phyloP scores from a whole-genome alignment of 2,329 filamentous ascomycete genomes.

The Penicillium hordei region DNA sequence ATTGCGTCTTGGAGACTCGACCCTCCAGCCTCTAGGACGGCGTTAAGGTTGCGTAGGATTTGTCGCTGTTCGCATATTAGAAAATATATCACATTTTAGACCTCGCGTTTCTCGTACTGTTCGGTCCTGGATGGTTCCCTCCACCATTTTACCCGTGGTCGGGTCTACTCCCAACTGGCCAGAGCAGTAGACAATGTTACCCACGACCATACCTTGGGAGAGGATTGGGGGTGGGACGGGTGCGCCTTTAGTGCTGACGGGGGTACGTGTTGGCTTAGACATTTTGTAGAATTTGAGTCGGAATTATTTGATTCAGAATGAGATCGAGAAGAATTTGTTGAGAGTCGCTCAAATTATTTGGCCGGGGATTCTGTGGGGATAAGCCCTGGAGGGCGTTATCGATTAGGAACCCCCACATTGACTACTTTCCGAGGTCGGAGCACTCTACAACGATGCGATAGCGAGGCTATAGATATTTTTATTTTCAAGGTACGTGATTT shows the following conservation, averaged over 20 bases:
- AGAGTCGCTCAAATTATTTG: not conserved
- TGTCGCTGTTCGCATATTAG: slow-evolving; percentile 42
- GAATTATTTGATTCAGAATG: not conserved
- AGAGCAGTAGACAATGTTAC: slow-evolving; percentile 66
- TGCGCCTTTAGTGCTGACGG: slow-evolving; percentile 46
- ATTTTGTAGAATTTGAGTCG: not conserved
- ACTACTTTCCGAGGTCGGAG: not conserved
- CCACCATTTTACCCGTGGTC: slow-evolving; percentile 52
- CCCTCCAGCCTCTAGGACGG: slow-evolving; percentile 60
- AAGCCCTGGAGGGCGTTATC: not conserved
- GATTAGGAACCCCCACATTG: not conserved
- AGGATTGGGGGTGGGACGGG: slow-evolving; percentile 53
- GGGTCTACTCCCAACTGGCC: slow-evolving; percentile 61
- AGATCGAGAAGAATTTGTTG: not conserved
- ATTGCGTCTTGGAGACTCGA: slow-evolving; percentile 59
- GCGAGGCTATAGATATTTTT: not conserved
- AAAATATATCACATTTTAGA: not conserved
- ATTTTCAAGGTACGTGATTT: no score
- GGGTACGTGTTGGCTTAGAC: slow-evolving; percentile 16
- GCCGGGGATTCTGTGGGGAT: not conserved
- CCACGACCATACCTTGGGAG: slow-evolving; percentile 59
- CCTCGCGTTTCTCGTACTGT: slow-evolving; percentile 43
- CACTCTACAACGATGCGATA: not conserved
- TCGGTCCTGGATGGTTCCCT: slow-evolving; percentile 56
- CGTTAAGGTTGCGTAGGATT: slow-evolving; percentile 55